Percentiles rank a stretch among this genome's conserved stretches.
These are phyloP conservation scores for Diutina scorzettiae DNA, from an alignment of 1,139 yeast species.

Conservation along the genomic window DNA sequence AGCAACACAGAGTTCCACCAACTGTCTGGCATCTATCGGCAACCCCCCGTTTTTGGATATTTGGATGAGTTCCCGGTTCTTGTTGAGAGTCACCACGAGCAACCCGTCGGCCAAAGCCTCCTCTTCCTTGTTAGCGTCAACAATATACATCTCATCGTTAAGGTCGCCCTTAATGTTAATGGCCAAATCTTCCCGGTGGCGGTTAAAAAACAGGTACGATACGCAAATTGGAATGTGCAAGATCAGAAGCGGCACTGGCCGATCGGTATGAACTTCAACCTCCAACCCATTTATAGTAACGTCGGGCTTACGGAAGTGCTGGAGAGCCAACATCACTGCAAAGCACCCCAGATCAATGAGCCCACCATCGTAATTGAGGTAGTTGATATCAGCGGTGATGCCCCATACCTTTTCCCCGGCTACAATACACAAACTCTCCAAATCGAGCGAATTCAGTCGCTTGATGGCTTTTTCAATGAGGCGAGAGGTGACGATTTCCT, in stretches of 20 bases:
- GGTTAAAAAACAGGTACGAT: constrained; percentile 78
- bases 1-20: constrained; percentile 57
- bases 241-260: constrained; percentile 76
- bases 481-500: constrained; percentile 68
- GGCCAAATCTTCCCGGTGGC: constrained; percentile 36
- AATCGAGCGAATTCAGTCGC: constrained; percentile 80
- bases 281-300: constrained; percentile 51
- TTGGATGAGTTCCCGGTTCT: constrained; percentile 84
- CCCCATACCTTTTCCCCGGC: constrained; percentile 92
- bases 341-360: constrained; percentile 82
- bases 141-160: constrained; percentile 47
- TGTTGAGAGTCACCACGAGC: constrained; percentile 76
- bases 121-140: constrained; percentile 73
- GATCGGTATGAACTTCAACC: constrained; percentile 54
- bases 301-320: constrained; percentile 79
- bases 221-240: constrained; percentile 86
- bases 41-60: constrained; percentile 85
- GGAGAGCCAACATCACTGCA: constrained; percentile 77
- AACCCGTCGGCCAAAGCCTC: constrained; percentile 69
- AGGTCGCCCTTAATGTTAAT: constrained; percentile 57
- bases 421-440: constrained; percentile 79
- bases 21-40: constrained; percentile 61
- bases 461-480: constrained; percentile 84
- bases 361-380: constrained; percentile 84
- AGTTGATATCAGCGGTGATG: constrained; percentile 80